These are phyloP conservation scores for Elsinoe australis DNA, from an alignment of 2,329 filamentous ascomycete genomes.

Conservation along the genomic window DNA sequence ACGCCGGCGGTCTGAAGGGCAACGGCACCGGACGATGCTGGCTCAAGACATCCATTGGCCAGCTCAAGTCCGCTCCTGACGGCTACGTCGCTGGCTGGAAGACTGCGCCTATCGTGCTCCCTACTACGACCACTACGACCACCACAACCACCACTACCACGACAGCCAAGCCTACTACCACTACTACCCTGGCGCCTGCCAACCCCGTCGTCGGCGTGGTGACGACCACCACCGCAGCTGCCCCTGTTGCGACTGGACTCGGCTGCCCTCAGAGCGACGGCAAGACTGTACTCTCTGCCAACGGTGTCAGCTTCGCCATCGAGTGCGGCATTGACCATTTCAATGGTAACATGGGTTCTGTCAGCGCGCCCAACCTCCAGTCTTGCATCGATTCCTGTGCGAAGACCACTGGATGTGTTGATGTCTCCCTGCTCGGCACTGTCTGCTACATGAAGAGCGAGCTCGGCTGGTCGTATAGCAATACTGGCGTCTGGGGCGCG, in stretches of 20 bases:
- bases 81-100: conserved; percentile 18
- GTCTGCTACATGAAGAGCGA: conserved; percentile 19
- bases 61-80: conserved; percentile 7
- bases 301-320: conserved; percentile 25
- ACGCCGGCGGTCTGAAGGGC: conserved; percentile 21
- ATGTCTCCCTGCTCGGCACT: conserved; percentile 15
- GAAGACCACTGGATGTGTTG: conserved; percentile 4
- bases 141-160: background rate
- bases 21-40: conserved; percentile 23
- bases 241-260: conserved; percentile 19
- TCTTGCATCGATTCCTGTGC: conserved; percentile 18
- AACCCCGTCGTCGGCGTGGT: conserved; percentile 15
- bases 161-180: background rate
- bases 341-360: conserved; percentile 20
- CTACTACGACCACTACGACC: background rate
- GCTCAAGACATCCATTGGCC: conserved; percentile 21
- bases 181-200: conserved; percentile 6
- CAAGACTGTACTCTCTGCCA: conserved; percentile 20
- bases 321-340: conserved; percentile 25
- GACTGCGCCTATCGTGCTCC: background rate
- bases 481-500: conserved; percentile 20
- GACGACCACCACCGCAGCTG: conserved; percentile 17
- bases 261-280: conserved; percentile 26
- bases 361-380: conserved; percentile 20
- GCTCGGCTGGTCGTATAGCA: conserved; percentile 17